These are phyloP conservation scores for Pythium scleroteichum DNA, from an alignment of 352 stramenopile genomes.

Conservation along the genomic window DNA sequence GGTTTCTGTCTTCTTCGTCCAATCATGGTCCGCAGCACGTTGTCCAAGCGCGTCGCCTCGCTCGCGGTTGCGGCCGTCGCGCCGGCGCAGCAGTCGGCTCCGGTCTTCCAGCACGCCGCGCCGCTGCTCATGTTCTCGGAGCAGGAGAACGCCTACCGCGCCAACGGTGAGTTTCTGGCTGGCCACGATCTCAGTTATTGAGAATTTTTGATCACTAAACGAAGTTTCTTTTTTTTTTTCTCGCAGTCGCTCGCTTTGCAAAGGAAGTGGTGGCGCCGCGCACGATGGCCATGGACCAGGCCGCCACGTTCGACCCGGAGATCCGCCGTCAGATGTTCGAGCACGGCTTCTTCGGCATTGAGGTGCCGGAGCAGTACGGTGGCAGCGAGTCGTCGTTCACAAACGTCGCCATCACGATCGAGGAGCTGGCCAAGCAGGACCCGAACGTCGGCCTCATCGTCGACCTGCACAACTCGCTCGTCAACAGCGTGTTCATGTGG, in stretches of 20 bases:
- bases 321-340: slow-evolving; percentile 93
- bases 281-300: slow-evolving; percentile 92
- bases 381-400: slow-evolving; percentile 95
- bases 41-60: slow-evolving; percentile 6
- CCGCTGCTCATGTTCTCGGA: slow-evolving; percentile 4
- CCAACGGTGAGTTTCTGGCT: slow-evolving; percentile 2
- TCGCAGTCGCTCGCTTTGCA: slow-evolving; percentile 79
- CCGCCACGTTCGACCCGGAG: slow-evolving; percentile 85
- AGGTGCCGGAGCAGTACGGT: slow-evolving; percentile 92
- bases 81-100: neutral
- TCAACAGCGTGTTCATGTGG: slow-evolving; percentile 92
- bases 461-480: slow-evolving; percentile 94
- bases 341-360: slow-evolving; percentile 93
- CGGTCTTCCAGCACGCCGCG: slow-evolving; percentile 7
- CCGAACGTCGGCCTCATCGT: slow-evolving; percentile 93
- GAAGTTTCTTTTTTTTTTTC: neutral
- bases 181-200: too few relatives aligned
- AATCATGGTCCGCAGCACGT: slow-evolving; percentile 1
- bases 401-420: slow-evolving; percentile 93
- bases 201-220: neutral
- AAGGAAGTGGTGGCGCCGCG: slow-evolving; percentile 79
- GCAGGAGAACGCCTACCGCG: slow-evolving; percentile 5
- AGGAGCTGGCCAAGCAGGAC: slow-evolving; percentile 96
- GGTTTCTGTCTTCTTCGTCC: neutral
- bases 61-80: neutral